A percentile compares a stretch with the other conserved stretches of the same genome.
Evolutionary conservation across 1,284 basidiomycete genomes (phyloP).

Genomic region (Cystobasidium sp.): DNA sequence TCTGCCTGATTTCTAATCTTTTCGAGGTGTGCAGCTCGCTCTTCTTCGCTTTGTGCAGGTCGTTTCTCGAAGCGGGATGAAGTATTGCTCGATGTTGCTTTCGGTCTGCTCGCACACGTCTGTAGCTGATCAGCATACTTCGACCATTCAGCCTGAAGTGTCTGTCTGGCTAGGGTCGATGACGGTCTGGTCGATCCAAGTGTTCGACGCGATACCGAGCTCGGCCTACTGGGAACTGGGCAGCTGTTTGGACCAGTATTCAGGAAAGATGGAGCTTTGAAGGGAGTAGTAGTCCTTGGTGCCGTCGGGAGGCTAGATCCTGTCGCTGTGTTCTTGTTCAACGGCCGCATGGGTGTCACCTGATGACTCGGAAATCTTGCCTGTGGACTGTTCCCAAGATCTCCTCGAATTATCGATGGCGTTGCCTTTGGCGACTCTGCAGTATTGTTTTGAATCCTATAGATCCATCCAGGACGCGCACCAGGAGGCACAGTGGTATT

Average conservation of each 20-base stretch:
- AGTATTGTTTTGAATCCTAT: not conserved
- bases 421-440: not conserved
- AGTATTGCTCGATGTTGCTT: not conserved
- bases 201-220: not conserved
- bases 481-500: not conserved
- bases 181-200: conserved; percentile 35
- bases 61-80: not conserved
- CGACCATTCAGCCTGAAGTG: conserved; percentile 28
- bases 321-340: no score
- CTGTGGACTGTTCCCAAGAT: not conserved
- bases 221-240: not conserved
- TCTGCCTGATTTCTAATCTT: conserved; percentile 19
- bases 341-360: not conserved
- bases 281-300: conserved; percentile 29
- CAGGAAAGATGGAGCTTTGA: conserved; percentile 38
- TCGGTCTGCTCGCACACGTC: not conserved
- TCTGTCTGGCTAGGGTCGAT: conserved; percentile 10
- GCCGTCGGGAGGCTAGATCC: not conserved
- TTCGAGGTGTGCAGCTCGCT: conserved; percentile 7
- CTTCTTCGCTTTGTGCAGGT: conserved; percentile 4
- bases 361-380: not conserved
- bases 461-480: conserved; percentile 3
- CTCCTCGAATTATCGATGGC: no score
- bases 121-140: conserved; percentile 22
- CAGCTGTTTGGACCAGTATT: conserved; percentile 5